Evolutionary conservation across 192 early-diverging fungal species (phyloP), one percentile per base, ranked within the genome.

Genomic region (Radiomyces spectabilis): DNA sequence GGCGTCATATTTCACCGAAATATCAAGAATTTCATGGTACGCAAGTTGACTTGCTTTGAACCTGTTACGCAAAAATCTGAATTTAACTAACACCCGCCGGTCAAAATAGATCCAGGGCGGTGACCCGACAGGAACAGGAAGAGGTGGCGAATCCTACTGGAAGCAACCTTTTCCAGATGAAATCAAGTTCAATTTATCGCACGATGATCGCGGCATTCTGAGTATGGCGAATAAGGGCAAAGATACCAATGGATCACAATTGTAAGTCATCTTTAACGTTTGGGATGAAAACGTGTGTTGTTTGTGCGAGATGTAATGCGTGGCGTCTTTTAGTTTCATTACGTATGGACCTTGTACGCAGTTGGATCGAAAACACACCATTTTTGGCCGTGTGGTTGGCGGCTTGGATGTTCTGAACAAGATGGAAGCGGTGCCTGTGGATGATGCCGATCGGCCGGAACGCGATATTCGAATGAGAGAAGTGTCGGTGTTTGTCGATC

Each of bases 181-280:
- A 50, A 73, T 88, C 42, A 65, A 62, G 37, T 65, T 74, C 9
- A 84, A 78, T 43, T 58, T 88, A 29, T 79, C 80, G 12, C 96
- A 97, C 59, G 77, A 84, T 19, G 81, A 69, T 19, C 79, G 91
- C 19, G 96, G 95, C 5, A 67, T 95, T 13, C 73, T 99, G 35
- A 87, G 85, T 22, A 97, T 99, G 95, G 96, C 96, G 2, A 99
- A 99, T 70, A 79, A 81, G 25, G 96, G 96, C 16, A 83, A 85
- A 32, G 78, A 91, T 41, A 97, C 95, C 18, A 99, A 99, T 61
- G 72, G 75, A 9, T 93, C 89, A 1, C 93, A 84, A 63, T 77
- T 85, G 79, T 81, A 67, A 78, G 74, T 65, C 44, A 34, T 15
- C n/a, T n/a, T n/a, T n/a, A n/a, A n/a, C n/a, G n/a, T n/a, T n/a